Evolutionary conservation across 169 alveolate species (phyloP), one percentile per base, ranked within the genome.

Genomic region (Eimeria acervulina): DNA sequence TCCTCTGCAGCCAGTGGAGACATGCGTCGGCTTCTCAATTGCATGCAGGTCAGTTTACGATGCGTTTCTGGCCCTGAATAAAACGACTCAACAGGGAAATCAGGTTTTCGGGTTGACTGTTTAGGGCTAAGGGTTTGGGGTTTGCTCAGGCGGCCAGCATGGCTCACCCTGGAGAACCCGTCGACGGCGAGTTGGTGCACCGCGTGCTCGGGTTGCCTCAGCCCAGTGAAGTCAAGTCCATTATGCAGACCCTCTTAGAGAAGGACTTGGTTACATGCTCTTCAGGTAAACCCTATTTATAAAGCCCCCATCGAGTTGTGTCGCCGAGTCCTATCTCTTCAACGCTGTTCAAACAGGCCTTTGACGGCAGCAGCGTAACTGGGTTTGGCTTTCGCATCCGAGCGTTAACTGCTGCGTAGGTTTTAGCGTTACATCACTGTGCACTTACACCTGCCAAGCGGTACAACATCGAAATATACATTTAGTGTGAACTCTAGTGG

Each of bases 21-120:
- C 97, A 99, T 99, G 99, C 98, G 99, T 63, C 98, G 99, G 95
- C 99, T 99, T 40, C 97, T 99, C 87, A 99, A 99, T 97, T 98
- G 99, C 93, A 97, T 99, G 80, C 99, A 99, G 96, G 96, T 88
- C 93, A 72, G 78, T 52, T 55, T 51, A n/a, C 36, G 10, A n/a
- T 51, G 51, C 17, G 70, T 10, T 6, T 28, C 10, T 23, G 47
- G 5, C 51, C 47, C 6, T 42, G 4, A 68, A 15, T 26, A n/a
- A 47, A 81, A 23, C 47, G 90, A 51, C 26, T 31, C 47, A 36
- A 12, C 59, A 74, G 17, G 59, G 81, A 38, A 42, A 40, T 80
- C 23, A 8, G 36, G 59, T 23, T 10, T 74, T 74, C 6, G 85
- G 84, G 36, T 38, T 38, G n/a, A 42, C 23, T 28, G 61, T 23